Evolutionary conservation across 805 yeast genomes (phyloP).

Genomic region (Millerago galiae): DNA sequence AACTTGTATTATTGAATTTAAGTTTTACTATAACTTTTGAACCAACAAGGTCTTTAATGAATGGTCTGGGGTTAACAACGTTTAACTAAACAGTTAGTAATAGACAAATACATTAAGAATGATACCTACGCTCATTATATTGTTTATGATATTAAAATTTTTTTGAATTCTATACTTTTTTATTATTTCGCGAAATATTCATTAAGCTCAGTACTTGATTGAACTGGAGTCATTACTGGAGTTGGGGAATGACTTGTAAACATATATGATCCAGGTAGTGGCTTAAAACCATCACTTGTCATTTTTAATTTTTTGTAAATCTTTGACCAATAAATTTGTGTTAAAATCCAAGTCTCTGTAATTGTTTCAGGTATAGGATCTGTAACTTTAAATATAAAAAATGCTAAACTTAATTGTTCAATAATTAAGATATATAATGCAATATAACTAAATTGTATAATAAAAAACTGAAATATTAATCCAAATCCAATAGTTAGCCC

Average conservation of each 20-base stretch:
- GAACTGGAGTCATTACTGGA: not conserved
- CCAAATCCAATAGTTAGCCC: slow-evolving; percentile 17
- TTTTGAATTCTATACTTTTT: not conserved
- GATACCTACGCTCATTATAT: not conserved
- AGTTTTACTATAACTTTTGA: slow-evolving; percentile 68
- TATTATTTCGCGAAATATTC: not conserved
- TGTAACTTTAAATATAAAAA: slow-evolving; percentile 11
- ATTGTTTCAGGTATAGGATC: slow-evolving; percentile 16
- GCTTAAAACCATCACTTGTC: slow-evolving; percentile 13
- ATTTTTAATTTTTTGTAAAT: slow-evolving; percentile 3
- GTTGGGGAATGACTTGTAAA: slow-evolving; percentile 2
- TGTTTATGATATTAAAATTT: not conserved
- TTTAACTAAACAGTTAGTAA: slow-evolving; percentile 23
- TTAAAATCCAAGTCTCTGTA: slow-evolving; percentile 14
- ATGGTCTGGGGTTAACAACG: slow-evolving; percentile 90
- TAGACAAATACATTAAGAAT: not conserved
- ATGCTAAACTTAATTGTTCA: slow-evolving; percentile 15
- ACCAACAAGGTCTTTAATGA: slow-evolving; percentile 67
- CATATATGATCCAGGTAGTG: slow-evolving; percentile 10
- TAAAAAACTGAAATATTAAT: slow-evolving; percentile 5
- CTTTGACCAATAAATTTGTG: slow-evolving; percentile 14
- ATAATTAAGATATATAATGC: slow-evolving; percentile 10
- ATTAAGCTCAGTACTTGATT: not conserved
- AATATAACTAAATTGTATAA: slow-evolving; percentile 6
- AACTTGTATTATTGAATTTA: slow-evolving; percentile 88